A percentile compares a stretch with the other conserved stretches of the same genome.
Conservation (phyloP, 78 protist species). For the Diacronema lutheri region DNA sequence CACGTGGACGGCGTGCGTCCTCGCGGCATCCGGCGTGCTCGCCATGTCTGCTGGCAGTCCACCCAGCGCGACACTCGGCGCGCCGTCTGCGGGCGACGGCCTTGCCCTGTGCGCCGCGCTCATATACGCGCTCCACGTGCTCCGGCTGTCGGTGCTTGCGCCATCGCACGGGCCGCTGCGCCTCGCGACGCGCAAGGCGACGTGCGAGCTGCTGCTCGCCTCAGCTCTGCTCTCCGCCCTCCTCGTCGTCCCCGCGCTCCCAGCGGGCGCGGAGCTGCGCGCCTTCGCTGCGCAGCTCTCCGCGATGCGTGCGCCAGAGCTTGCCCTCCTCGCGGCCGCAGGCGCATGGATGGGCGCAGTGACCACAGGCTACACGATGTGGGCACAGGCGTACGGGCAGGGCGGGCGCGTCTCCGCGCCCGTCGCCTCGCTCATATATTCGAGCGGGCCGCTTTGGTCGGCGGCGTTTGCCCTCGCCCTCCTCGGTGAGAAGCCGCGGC, state of each 20-base stretch:
- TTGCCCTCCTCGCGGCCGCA: too few species aligned
- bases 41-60: neutral
- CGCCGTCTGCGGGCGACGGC: neutral
- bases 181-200: neutral
- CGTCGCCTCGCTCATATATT: neutral
- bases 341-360: neutral
- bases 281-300: too few species aligned
- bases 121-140: neutral
- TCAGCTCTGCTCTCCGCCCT: too few species aligned
- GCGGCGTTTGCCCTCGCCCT: neutral
- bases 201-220: neutral
- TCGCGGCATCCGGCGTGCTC: neutral
- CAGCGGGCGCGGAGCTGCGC: too few species aligned
- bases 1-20: neutral
- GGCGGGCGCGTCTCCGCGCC: neutral
- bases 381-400: neutral
- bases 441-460: constrained; percentile 6
- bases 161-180: neutral
- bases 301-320: too few species aligned
- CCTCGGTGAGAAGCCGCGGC: neutral
- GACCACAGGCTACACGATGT: neutral
- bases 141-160: neutral
- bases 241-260: too few species aligned
- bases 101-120: neutral
- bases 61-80: neutral